Conservation (phyloP, 78 protist species). For the Dictyostelium brefeldianum region DNA sequence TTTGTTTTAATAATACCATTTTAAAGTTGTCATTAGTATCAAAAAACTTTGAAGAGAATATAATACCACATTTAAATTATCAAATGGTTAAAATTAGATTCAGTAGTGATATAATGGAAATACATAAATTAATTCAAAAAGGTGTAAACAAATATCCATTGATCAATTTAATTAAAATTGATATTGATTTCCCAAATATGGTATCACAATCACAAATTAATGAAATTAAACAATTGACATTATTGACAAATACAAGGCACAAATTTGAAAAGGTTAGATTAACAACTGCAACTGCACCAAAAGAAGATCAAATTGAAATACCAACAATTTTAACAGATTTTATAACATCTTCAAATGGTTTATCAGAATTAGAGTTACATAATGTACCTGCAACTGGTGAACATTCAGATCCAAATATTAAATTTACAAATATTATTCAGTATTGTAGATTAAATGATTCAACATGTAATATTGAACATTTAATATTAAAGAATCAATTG, state of each 20-base stretch:
- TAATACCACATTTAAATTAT: not conserved
- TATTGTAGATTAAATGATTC: not conserved
- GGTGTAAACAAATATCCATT: not conserved
- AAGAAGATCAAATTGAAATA: not conserved
- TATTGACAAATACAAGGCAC: not conserved
- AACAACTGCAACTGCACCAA: not conserved
- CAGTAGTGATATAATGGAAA: not conserved
- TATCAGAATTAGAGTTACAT: not conserved
- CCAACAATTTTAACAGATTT: not conserved
- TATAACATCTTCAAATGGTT: not conserved
- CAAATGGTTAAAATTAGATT: not conserved
- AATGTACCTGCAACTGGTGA: not conserved
- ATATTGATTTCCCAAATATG: slow-evolving; percentile 6
- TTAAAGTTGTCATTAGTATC: not conserved
- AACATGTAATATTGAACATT: not conserved
- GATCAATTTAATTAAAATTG: not conserved
- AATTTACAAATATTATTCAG: not conserved
- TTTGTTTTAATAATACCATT: not conserved
- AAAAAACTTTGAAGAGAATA: not conserved
- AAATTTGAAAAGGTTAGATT: not conserved
- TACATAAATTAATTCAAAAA: not conserved
- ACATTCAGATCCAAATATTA: too few species aligned
- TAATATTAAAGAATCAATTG: slow-evolving; percentile 11
- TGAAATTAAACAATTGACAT: not conserved
- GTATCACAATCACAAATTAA: not conserved